These are phyloP conservation scores for Ophiorrhiza pumila DNA, from an alignment of 257 asterid species.

Conservation along the genomic window DNA sequence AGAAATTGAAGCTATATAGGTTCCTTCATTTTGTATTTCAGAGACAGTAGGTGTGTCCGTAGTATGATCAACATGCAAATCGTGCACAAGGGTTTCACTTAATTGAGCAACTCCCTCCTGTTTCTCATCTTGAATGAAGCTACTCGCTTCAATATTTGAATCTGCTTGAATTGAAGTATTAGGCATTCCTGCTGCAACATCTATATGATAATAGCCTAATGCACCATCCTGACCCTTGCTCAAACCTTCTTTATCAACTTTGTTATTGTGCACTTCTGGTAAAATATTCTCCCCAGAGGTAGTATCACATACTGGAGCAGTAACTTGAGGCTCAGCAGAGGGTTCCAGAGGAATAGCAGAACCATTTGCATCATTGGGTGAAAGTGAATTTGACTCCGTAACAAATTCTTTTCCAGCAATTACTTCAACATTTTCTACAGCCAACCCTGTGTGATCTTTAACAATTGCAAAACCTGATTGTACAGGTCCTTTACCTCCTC, in stretches of 20 bases:
- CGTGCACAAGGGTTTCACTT: background rate
- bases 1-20: background rate
- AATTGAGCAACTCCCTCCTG: slow-evolving; percentile 20
- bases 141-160: slow-evolving; percentile 22
- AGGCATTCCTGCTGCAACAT: slow-evolving; percentile 15
- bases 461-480: slow-evolving; percentile 22
- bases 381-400: slow-evolving; percentile 4
- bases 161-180: slow-evolving; percentile 14
- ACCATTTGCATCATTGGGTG: slow-evolving; percentile 13
- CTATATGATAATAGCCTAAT: slow-evolving; percentile 19
- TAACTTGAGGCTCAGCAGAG: slow-evolving; percentile 23
- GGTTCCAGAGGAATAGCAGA: slow-evolving; percentile 20
- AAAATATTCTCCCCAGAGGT: slow-evolving; percentile 20
- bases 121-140: slow-evolving; percentile 21
- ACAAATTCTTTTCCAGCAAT: slow-evolving; percentile 15
- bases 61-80: background rate
- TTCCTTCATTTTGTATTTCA: slow-evolving; percentile 1
- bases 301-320: slow-evolving; percentile 22
- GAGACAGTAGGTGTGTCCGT: background rate
- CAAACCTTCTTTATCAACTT: slow-evolving; percentile 27
- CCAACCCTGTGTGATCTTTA: slow-evolving; percentile 12
- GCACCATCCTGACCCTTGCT: slow-evolving; percentile 22
- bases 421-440: slow-evolving; percentile 12
- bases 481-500: slow-evolving; percentile 23
- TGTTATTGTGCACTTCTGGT: slow-evolving; percentile 16